Base-by-base conservation (phyloP, 2,329 filamentous ascomycete species). In the Arachnopeziza araneosa region DNA sequence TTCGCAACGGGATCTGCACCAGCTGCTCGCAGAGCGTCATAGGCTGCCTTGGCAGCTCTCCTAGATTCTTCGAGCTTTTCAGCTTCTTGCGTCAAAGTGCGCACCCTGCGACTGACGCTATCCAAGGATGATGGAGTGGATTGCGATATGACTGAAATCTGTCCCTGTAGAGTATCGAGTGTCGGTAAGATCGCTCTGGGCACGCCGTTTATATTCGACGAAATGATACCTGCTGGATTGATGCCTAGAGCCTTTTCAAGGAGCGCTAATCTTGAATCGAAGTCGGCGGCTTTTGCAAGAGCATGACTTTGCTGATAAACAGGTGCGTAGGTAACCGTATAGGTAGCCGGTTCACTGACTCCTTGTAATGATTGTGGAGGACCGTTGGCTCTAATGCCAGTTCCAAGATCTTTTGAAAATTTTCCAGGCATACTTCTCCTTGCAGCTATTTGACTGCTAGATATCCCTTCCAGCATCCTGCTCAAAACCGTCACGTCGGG, bases 221-320 rank as follows among this genome's bases (percentile, higher is more conserved):
- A 86, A 0, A 88, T 82, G 65, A 89, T 79, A 12, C 85, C 82
- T 0, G 86, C 84, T 23, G 87, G 86, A 50, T 86, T 88, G 54
- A 96, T 82, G 10, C 95, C 95, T 26, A 99, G 82, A 1, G 87
- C 83, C 66, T 86, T 86, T 77, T 99, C 95, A 54, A 99, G 79
- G 30, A 89, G 78, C 2, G 88, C 78, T 22, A 99, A 83, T 5
- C 95, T 85, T 30, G 84, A 82, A 71, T 98, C 93, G 69, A 99
- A 97, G 64, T 95, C 89, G 24, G 93, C 90, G 7, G 91, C 88
- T 73, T 92, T 90, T 36, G 87, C 85, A 44, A 97, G 79, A 24
- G 88, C 84, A 69, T 91, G 88, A 50, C 80, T 86, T 70, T 88
- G 81, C 67, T 87, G 83, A 66, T 86, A 90, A 55, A 75, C 81